Conservation (phyloP, 257 asterid genomes). For the Nicotiana paniculata region DNA sequence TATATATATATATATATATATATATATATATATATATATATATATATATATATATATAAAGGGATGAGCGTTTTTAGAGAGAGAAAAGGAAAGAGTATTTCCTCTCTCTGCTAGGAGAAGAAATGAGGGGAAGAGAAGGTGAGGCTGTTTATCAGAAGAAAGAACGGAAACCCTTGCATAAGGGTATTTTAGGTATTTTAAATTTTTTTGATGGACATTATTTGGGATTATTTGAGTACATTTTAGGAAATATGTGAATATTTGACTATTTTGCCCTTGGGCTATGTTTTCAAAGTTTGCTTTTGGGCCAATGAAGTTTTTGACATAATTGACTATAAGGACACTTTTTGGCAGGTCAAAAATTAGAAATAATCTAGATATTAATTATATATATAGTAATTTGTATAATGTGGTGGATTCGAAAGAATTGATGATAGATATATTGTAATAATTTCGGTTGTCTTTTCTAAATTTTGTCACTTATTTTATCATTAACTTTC, state of each 20-base stretch:
- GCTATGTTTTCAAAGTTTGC: neutral
- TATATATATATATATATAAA: too few relatives aligned
- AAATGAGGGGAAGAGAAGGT: conserved; percentile 4
- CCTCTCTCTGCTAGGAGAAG: conserved; percentile 44
- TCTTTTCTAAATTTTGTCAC: neutral
- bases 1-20: too few relatives aligned
- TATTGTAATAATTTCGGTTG: too few relatives aligned
- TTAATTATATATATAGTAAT: too few relatives aligned
- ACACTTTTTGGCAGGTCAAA: neutral
- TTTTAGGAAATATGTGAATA: neutral
- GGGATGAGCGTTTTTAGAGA: neutral
- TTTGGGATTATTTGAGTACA: neutral
- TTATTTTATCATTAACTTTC: neutral
- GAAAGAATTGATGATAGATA: too few relatives aligned
- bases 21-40: too few relatives aligned
- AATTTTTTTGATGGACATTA: neutral
- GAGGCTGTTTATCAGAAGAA: neutral
- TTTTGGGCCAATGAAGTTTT: neutral
- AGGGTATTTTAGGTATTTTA: neutral
- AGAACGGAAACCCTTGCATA: conserved; percentile 13
- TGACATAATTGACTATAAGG: neutral
- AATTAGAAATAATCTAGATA: neutral
- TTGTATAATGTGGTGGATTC: too few relatives aligned
- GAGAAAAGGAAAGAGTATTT: conserved; percentile 24
- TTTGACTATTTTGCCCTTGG: neutral